Evolutionary conservation across 441 rosid genomes (phyloP).

Genomic region (Pelargonium citronellum): DNA sequence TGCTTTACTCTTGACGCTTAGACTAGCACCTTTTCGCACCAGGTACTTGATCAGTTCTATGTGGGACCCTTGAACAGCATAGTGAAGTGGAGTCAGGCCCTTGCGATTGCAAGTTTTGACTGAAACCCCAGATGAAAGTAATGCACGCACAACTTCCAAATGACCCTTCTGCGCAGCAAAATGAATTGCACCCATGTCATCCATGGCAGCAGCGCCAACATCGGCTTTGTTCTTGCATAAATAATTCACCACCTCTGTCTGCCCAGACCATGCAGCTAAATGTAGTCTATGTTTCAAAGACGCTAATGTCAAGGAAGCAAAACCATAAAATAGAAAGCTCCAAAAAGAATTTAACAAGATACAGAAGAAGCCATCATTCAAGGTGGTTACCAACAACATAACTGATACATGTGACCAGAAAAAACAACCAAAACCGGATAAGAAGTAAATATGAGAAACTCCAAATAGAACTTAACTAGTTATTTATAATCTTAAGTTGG

Average conservation of each 20-base stretch:
- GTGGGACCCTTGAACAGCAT: slow-evolving; percentile 82
- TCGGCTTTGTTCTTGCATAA: slow-evolving; percentile 89
- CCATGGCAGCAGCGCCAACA: slow-evolving; percentile 89
- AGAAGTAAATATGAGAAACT: neutral
- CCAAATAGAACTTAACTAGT: neutral
- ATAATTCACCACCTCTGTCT: slow-evolving; percentile 57
- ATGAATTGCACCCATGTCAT: slow-evolving; percentile 92
- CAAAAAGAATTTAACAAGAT: neutral
- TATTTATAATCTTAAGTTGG: neutral
- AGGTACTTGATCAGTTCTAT: slow-evolving; percentile 65
- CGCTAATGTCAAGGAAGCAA: slow-evolving; percentile 41
- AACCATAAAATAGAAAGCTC: neutral
- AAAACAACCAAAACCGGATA: neutral
- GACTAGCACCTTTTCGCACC: slow-evolving; percentile 63
- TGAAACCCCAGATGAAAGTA: slow-evolving; percentile 60
- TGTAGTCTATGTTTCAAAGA: slow-evolving; percentile 47
- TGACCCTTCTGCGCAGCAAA: slow-evolving; percentile 95
- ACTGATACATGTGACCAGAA: too few species aligned
- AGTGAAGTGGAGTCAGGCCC: slow-evolving; percentile 84
- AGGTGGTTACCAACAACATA: neutral
- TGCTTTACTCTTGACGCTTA: slow-evolving; percentile 56
- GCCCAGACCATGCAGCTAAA: slow-evolving; percentile 95
- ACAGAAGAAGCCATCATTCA: neutral
- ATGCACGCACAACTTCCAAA: slow-evolving; percentile 55
- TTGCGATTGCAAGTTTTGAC: slow-evolving; percentile 61